phyloP scores from a whole-genome alignment of 2,329 filamentous ascomycete genomes.

The Monascus ruber region DNA sequence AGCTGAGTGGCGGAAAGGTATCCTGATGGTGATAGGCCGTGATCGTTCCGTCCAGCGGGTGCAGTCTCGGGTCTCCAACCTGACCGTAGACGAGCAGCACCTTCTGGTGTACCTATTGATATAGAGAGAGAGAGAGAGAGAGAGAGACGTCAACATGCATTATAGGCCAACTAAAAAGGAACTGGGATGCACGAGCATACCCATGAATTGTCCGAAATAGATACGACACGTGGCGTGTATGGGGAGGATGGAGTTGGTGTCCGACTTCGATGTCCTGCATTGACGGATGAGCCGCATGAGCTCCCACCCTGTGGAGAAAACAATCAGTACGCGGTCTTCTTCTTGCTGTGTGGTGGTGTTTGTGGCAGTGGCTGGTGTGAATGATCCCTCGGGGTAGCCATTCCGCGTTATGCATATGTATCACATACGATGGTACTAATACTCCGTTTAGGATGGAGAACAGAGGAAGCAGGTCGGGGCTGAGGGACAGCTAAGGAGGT shows the following conservation, averaged over 20 bases:
- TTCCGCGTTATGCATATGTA: too few species aligned
- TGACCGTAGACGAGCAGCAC: conserved; percentile 70
- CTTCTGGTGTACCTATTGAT: conserved; percentile 74
- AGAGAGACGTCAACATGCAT: background rate
- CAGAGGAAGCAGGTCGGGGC: conserved; percentile 35
- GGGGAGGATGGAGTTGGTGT: conserved; percentile 56
- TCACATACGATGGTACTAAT: too few species aligned
- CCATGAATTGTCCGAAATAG: conserved; percentile 72
- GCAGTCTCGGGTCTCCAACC: conserved; percentile 59
- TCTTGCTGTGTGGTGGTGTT: too few species aligned
- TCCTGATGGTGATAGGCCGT: conserved; percentile 76
- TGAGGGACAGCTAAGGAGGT: conserved; percentile 31
- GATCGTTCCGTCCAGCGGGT: conserved; percentile 64
- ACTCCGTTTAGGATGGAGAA: conserved; percentile 14
- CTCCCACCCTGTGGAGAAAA: conserved; percentile 21
- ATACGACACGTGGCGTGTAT: conserved; percentile 69
- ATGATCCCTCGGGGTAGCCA: too few species aligned
- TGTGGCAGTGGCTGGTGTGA: too few species aligned
- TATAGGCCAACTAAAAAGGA: background rate
- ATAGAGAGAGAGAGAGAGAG: conserved; percentile 1
- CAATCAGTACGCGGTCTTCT: too few species aligned
- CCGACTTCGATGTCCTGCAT: conserved; percentile 26
- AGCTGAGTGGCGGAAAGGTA: conserved; percentile 66
- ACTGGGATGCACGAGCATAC: conserved; percentile 41
- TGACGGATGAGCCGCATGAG: conserved; percentile 16